These are phyloP conservation scores for Saccharomycopsis hybrid DNA, from an alignment of 1,139 yeast species.

Conservation along the genomic window DNA sequence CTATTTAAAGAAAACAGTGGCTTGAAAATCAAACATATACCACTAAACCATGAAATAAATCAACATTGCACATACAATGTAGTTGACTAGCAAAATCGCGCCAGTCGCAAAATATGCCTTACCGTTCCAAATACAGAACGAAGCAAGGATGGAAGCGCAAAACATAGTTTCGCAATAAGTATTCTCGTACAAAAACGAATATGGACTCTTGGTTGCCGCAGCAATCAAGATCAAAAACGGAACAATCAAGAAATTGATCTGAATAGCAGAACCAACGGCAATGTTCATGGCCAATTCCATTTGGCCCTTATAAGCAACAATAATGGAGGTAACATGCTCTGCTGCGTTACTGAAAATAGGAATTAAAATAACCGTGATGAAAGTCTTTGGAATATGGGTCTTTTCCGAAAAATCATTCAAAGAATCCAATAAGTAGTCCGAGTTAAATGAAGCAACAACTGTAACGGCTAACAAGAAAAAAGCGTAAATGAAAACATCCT, in stretches of 20 bases:
- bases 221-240: slow-evolving; percentile 20
- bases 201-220: slow-evolving; percentile 12
- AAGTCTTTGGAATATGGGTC: slow-evolving; percentile 16
- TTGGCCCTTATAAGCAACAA: slow-evolving; percentile 20
- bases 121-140: slow-evolving; percentile 17
- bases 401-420: slow-evolving; percentile 14
- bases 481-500: slow-evolving; percentile 9
- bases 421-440: slow-evolving; percentile 18
- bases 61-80: slow-evolving; percentile 7
- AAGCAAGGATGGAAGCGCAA: slow-evolving; percentile 13
- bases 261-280: slow-evolving; percentile 21
- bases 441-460: slow-evolving; percentile 18
- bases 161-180: slow-evolving; percentile 13
- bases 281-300: slow-evolving; percentile 19
- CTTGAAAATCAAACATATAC: too few relatives aligned
- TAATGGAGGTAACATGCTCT: slow-evolving; percentile 20
- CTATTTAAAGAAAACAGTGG: too few relatives aligned
- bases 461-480: slow-evolving; percentile 13
- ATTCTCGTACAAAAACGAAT: slow-evolving; percentile 16
- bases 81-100: slow-evolving; percentile 9
- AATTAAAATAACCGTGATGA: slow-evolving; percentile 19
- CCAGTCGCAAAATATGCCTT: slow-evolving; percentile 18
- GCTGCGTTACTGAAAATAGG: slow-evolving; percentile 20
- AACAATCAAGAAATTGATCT: slow-evolving; percentile 18
- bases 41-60: slow-evolving; percentile 8